Conservation (phyloP, 192 early-diverging fungal species). For the Dimargaris verticillata region DNA sequence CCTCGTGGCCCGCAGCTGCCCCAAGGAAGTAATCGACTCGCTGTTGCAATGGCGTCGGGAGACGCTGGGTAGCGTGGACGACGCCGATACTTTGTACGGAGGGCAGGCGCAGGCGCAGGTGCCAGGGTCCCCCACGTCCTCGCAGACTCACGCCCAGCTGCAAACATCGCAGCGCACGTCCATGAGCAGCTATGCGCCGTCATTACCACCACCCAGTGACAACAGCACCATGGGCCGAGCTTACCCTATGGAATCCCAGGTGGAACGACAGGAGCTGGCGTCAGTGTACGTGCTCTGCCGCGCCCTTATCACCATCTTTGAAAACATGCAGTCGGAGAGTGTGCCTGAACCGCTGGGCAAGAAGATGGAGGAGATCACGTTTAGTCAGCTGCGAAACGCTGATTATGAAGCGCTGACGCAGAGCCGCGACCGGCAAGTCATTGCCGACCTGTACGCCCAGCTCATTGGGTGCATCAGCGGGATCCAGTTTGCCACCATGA, state of each 20-base stretch:
- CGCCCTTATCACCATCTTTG: conserved; percentile 70
- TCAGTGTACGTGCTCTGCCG: conserved; percentile 80
- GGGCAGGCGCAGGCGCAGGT: conserved; percentile 15
- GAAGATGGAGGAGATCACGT: conserved; percentile 84
- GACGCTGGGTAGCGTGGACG: conserved; percentile 28
- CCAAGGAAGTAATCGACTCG: conserved; percentile 27
- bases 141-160: no score
- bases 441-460: conserved; percentile 78
- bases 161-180: no score
- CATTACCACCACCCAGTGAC: no score
- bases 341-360: conserved; percentile 68
- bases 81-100: conserved; percentile 14
- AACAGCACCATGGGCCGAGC: no score
- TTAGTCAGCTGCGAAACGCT: conserved; percentile 70
- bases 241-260: neutral
- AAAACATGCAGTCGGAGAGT: conserved; percentile 46
- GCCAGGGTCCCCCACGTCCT: neutral
- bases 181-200: no score
- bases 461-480: conserved; percentile 84
- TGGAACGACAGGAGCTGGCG: conserved; percentile 34
- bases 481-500: conserved; percentile 82
- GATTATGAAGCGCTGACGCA: conserved; percentile 59
- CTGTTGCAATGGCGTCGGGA: conserved; percentile 49
- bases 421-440: conserved; percentile 66
- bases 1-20: neutral